phyloP scores from a whole-genome alignment of 345 rosid species.

The Gossypium longicalyx region DNA sequence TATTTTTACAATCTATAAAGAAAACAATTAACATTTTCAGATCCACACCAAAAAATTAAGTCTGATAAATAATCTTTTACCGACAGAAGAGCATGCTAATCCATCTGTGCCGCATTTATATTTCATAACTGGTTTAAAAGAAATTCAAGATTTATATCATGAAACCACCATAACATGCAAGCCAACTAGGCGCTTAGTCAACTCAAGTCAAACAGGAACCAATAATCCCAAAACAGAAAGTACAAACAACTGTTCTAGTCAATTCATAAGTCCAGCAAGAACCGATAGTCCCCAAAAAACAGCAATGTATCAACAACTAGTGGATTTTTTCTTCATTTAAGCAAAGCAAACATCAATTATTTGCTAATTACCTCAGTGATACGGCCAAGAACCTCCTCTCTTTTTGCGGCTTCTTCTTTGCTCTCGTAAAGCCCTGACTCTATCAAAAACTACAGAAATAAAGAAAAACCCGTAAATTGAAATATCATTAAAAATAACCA shows the following conservation, averaged over 20 bases:
- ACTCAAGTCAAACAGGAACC: neutral
- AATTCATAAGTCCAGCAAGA: neutral
- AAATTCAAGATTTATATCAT: neutral
- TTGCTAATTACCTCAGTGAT: slow-evolving; percentile 49
- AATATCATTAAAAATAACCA: slow-evolving; percentile 11
- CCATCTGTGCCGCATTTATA: neutral
- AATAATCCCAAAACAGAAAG: neutral
- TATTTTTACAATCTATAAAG: slow-evolving; percentile 59
- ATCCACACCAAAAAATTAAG: neutral
- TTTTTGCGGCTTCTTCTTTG: slow-evolving; percentile 65
- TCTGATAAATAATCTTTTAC: neutral
- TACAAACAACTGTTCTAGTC: neutral
- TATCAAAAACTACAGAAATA: slow-evolving; percentile 46
- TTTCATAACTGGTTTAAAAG: neutral
- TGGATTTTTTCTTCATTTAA: neutral
- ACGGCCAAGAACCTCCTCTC: slow-evolving; percentile 62
- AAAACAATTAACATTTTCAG: neutral
- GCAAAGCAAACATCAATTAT: neutral
- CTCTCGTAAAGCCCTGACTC: slow-evolving; percentile 71
- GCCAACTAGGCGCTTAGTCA: neutral
- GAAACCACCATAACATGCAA: neutral
- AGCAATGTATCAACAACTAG: neutral
- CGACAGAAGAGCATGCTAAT: neutral
- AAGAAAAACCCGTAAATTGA: neutral
- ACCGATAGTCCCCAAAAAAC: neutral